phyloP scores from a whole-genome alignment of 2,329 filamentous ascomycete genomes.

The Thielaviopsis euricoi region DNA sequence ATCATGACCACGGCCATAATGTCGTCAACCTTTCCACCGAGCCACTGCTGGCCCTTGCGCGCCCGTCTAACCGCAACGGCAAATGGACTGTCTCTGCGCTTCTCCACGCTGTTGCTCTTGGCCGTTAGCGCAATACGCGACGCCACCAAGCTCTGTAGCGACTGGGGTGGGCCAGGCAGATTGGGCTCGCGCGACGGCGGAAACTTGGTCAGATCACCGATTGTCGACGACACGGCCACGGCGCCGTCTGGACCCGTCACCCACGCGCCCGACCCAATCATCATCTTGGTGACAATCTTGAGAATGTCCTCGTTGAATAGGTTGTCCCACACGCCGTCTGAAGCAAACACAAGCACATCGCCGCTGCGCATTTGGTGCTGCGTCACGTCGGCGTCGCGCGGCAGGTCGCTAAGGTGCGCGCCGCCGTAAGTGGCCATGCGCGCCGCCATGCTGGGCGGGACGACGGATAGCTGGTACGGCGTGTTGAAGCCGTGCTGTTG shows the following conservation, averaged over 20 bases:
- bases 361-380: slow-evolving; percentile 68
- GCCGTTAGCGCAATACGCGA: slow-evolving; percentile 65
- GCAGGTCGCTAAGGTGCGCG: slow-evolving; percentile 63
- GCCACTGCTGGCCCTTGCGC: slow-evolving; percentile 74
- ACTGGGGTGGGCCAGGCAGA: slow-evolving; percentile 19
- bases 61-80: slow-evolving; percentile 83
- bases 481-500: slow-evolving; percentile 98
- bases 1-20: slow-evolving; percentile 76
- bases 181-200: slow-evolving; percentile 15
- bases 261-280: slow-evolving; percentile 65
- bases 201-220: slow-evolving; percentile 31
- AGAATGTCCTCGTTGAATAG: slow-evolving; percentile 82
- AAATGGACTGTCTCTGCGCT: slow-evolving; percentile 75
- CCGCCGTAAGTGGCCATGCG: slow-evolving; percentile 76
- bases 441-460: slow-evolving; percentile 62
- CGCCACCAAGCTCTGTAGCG: slow-evolving; percentile 64
- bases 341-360: slow-evolving; percentile 85
- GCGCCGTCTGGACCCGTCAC: slow-evolving; percentile 39
- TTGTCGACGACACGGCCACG: slow-evolving; percentile 43
- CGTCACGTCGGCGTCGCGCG: slow-evolving; percentile 66
- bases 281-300: slow-evolving; percentile 57
- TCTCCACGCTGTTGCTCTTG: slow-evolving; percentile 69
- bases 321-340: slow-evolving; percentile 93
- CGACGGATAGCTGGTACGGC: slow-evolving; percentile 80
- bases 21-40: slow-evolving; percentile 88